A percentile compares a stretch with the other conserved stretches of the same genome.
Conservation (phyloP, 768 basidiomycete species). For the Termitomyces eurrhizus region DNA sequence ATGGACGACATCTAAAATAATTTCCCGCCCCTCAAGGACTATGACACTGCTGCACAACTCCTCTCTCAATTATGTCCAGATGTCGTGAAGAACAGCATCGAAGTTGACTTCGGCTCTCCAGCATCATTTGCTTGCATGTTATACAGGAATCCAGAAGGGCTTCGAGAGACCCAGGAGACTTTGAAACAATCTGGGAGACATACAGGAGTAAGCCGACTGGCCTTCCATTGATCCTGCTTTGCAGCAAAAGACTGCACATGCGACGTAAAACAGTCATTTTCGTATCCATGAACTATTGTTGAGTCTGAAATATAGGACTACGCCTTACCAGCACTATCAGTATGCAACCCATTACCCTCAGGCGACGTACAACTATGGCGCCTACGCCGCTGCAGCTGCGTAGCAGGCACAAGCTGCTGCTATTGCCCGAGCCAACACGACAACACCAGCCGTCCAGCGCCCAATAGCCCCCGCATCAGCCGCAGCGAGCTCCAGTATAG, state of each 20-base stretch:
- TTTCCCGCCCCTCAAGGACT: too few relatives aligned
- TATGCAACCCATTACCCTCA: conserved; percentile 43
- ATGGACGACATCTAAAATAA: too few relatives aligned
- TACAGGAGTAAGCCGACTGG: too few relatives aligned
- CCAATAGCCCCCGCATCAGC: conserved; percentile 12
- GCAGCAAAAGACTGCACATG: conserved; percentile 51
- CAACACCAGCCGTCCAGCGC: conserved; percentile 19
- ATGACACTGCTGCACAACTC: not conserved
- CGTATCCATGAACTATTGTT: conserved; percentile 14
- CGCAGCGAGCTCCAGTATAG: conserved; percentile 35
- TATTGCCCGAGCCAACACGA: conserved; percentile 20
- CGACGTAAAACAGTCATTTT: conserved; percentile 33
- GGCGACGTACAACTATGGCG: conserved; percentile 42
- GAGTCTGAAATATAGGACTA: conserved; percentile 30
- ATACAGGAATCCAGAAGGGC: not conserved
- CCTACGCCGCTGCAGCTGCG: conserved; percentile 32
- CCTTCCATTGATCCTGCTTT: conserved; percentile 55
- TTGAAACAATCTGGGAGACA: not conserved
- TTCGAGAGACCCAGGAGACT: not conserved
- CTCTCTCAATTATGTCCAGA: not conserved
- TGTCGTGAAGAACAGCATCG: not conserved
- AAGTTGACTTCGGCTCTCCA: not conserved
- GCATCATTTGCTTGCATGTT: not conserved
- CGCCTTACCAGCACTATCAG: conserved; percentile 48
- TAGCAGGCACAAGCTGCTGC: conserved; percentile 22